Base-by-base conservation (phyloP, 306 rosid species). In the Amphicarpaea edgeworthii region DNA sequence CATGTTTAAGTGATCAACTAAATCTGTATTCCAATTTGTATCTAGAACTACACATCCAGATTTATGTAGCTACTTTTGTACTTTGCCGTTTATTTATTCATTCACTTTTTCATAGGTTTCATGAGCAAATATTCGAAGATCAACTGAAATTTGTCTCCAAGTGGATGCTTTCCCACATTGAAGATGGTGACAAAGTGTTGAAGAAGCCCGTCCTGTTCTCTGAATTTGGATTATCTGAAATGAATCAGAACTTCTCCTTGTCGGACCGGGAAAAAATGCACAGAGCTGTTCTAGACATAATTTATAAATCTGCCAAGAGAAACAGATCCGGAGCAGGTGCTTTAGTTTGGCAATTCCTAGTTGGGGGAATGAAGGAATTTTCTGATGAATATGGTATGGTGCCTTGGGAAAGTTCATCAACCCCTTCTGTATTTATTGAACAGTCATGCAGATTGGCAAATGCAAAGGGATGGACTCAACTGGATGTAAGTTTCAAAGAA, bases 101-200 rank as follows among this genome's bases (percentile, higher is more conserved):
- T 10, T 55, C 7, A 12, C 30, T 54, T 70, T 76, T 80, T 20
- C 47, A 19, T 59, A 95, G 97, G 98, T 90, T 89, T 75, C 89
- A 85, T 64, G 86, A 81, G 32, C 86, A 84, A 83, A 81, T 38
- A 50, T 80, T 95, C 45, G 97, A 92, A 75, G 92, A 88, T 30
- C 86, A 88, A 51, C 87, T 95, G 37, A 87, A 87, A 55, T 95
- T 86, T 68, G 90, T 92, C 14, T 82, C 85, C 71, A 95, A 95
- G 85, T 95, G 99, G 99, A 90, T 88, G 97, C 83, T 58, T 69
- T 95, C 99, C 42, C 99, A 95, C 89, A 92, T 95, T 64, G 97
- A 92, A 81, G 99, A 95, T 65, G 92, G 99, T n/a, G 89, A 92
- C 82, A 75, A 70, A 76, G 87, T 83, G 71, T 82, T 95, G 85